Percentiles rank a stretch among this genome's conserved stretches.
phyloP scores from a whole-genome alignment of 495 filamentous ascomycete species.

The Geoglossum glabrum region DNA sequence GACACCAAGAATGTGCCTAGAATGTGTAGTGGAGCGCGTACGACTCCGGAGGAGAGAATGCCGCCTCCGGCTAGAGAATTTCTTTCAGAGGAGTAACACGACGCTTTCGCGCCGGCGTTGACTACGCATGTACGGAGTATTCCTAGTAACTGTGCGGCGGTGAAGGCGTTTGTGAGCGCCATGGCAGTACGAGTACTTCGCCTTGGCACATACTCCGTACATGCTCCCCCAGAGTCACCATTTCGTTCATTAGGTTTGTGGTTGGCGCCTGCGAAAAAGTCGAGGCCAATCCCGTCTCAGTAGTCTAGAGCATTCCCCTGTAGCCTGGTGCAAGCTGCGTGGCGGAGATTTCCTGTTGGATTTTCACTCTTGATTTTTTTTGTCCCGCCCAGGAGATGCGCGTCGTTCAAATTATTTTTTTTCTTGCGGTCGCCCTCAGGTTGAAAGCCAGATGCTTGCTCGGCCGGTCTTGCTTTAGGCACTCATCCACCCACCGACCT shows the following conservation, averaged over 20 bases:
- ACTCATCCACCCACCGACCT: not conserved
- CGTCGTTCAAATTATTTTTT: not conserved
- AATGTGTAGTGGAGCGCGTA: not conserved
- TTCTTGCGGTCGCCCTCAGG: not conserved
- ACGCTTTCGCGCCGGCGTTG: too few relatives aligned
- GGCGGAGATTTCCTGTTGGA: not conserved
- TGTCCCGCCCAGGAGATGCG: not conserved
- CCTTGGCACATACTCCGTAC: too few relatives aligned
- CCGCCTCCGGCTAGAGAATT: not conserved
- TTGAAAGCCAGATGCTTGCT: not conserved
- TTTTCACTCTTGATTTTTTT: not conserved
- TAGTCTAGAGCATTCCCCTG: not conserved
- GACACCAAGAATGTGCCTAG: not conserved
- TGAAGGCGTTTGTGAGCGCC: too few relatives aligned
- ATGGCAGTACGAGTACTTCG: too few relatives aligned
- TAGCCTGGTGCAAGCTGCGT: too few relatives aligned
- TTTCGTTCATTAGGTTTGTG: not conserved
- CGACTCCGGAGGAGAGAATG: not conserved
- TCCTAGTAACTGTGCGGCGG: too few relatives aligned
- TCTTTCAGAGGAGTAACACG: too few relatives aligned
- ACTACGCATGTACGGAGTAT: too few relatives aligned
- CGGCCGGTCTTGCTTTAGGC: not conserved
- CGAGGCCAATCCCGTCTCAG: not conserved
- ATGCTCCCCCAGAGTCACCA: not conserved
- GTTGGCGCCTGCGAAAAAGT: not conserved